phyloP scores from a whole-genome alignment of 768 basidiomycete genomes.

The Pleurotus salmoneostramineus region DNA sequence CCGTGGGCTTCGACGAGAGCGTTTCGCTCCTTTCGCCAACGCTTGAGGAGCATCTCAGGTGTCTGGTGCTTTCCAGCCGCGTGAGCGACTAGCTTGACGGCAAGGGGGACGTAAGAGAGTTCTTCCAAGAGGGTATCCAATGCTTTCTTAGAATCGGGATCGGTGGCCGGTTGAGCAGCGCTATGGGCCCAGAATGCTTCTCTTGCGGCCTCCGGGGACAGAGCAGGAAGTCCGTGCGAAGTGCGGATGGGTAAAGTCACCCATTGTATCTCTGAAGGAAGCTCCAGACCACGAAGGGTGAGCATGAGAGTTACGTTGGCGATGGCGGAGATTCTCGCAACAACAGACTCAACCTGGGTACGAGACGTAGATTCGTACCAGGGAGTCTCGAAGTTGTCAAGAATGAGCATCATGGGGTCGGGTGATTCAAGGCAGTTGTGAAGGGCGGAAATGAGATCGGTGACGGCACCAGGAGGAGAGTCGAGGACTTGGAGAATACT shows the following conservation, averaged over 20 bases:
- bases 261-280: constrained; percentile 18
- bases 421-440: constrained; percentile 15
- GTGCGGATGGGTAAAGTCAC: constrained; percentile 19
- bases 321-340: constrained; percentile 19
- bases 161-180: constrained; percentile 17
- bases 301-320: constrained; percentile 24
- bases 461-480: constrained; percentile 5
- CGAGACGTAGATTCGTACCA: constrained; percentile 23
- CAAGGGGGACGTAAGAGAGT: constrained; percentile 26
- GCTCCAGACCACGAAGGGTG: constrained; percentile 27
- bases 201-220: constrained; percentile 16
- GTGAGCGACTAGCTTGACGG: constrained; percentile 29
- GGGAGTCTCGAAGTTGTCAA: constrained; percentile 38
- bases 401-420: constrained; percentile 24
- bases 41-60: constrained; percentile 9
- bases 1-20: neutral
- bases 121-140: constrained; percentile 17
- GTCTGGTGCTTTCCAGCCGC: constrained; percentile 9
- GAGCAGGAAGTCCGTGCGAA: constrained; percentile 10
- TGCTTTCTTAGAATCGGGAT: constrained; percentile 15
- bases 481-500: constrained; percentile 8
- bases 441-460: constrained; percentile 15
- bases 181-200: constrained; percentile 7
- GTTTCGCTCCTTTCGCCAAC: constrained; percentile 5
- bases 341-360: constrained; percentile 18